Base-by-base conservation (phyloP, 371 early-diverging fungal species). In the Apophysomyces variabilis region DNA sequence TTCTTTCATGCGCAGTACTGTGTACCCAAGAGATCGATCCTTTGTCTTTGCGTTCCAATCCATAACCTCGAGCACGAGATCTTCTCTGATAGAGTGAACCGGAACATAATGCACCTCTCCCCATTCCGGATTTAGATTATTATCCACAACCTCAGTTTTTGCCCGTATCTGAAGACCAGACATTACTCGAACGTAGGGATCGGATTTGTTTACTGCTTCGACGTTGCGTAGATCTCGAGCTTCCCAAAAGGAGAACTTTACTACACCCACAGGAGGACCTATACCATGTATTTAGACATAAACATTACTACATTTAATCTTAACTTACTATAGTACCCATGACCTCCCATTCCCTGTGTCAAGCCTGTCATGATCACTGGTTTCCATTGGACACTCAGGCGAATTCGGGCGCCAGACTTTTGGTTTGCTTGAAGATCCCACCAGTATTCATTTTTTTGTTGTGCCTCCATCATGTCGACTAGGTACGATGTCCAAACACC, bases 61-160 rank as follows among this genome's bases (percentile, higher is more conserved):
- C 73, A 90, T 87, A 39, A 90, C 81, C 70, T 95, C 94, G 26
- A 95, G 77, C 6, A 85, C 83, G 38, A 95, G 69, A 38, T 81
- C 67, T 65, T 94, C 92, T 68, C 82, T 89, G 12, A 89, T 70
- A 0, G 89, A 87, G 63, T 87, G 89, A 36, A 93, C 83, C 5
- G 90, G 83, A 5, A 94, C 74, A 62, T 89, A 92, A 46, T 86
- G 78, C 0, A 85, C 83, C 68, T 94, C 93, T 68, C 96, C 91
- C 95, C 95, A 98, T 59, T 89, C 87, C 0, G 97, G 98, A 68
- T 93, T 90, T 64, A 93, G 68, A 61, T 90, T 90, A 66, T 87
- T 86, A 39, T 88, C 83, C 58, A 94, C 87, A 37, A 90, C 85
- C 61, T 89, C 85, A 9, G 96, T 94, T 21, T 84, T 79, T 14